Evolutionary conservation across 2,329 filamentous ascomycete genomes (phyloP).

Genomic region (Neurospora sp.): DNA sequence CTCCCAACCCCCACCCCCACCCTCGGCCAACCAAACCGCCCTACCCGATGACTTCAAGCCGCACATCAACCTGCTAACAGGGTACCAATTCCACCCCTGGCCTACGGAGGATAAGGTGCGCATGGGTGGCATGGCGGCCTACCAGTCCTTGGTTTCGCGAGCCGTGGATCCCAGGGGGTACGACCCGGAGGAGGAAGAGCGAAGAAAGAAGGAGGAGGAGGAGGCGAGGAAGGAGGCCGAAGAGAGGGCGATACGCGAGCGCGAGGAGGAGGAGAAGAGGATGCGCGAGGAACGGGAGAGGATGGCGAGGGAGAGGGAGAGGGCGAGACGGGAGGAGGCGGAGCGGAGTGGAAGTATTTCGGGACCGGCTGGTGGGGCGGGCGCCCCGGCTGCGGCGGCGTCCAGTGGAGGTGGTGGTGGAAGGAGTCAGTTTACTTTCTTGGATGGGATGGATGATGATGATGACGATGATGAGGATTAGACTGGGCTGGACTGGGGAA

Average conservation of each 20-base stretch:
- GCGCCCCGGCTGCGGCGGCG: neutral
- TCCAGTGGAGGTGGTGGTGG: slow-evolving; percentile 18
- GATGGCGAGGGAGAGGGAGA: slow-evolving; percentile 35
- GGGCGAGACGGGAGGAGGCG: slow-evolving; percentile 31
- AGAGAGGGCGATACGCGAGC: slow-evolving; percentile 26
- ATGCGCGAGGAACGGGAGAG: slow-evolving; percentile 38
- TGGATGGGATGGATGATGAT: slow-evolving; percentile 36
- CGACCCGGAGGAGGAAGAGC: slow-evolving; percentile 47
- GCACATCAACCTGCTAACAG: slow-evolving; percentile 45
- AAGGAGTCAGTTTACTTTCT: slow-evolving; percentile 48
- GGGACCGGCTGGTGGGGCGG: slow-evolving; percentile 1
- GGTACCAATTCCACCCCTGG: slow-evolving; percentile 65
- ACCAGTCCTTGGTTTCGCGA: slow-evolving; percentile 51
- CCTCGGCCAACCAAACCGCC: slow-evolving; percentile 26
- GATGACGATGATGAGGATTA: slow-evolving; percentile 39
- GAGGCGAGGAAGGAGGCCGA: slow-evolving; percentile 42
- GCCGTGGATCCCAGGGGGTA: slow-evolving; percentile 53
- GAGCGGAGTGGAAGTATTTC: slow-evolving; percentile 15
- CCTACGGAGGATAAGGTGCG: slow-evolving; percentile 62
- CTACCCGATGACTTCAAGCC: slow-evolving; percentile 40
- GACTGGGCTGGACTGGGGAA: neutral
- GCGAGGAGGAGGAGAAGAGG: slow-evolving; percentile 26
- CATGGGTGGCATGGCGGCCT: slow-evolving; percentile 54
- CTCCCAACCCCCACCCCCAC: slow-evolving; percentile 13
- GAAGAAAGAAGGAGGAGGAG: slow-evolving; percentile 40